Base-by-base conservation (phyloP, 148 eudicot species). In the Rhododendron mucronatum region DNA sequence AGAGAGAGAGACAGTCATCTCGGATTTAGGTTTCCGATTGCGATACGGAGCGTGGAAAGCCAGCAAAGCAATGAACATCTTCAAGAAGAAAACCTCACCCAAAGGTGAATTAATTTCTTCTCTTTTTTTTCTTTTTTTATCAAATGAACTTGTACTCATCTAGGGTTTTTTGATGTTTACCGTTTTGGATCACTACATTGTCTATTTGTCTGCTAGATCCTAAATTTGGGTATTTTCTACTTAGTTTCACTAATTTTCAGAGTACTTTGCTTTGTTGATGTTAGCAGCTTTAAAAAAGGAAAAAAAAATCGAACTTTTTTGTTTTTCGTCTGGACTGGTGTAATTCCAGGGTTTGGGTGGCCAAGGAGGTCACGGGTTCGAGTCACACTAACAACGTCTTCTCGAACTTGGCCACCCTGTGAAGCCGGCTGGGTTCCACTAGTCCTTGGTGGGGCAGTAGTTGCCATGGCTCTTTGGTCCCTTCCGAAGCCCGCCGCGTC, bases 51-150 rank as follows among this genome's bases (percentile, higher is more conserved):
- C 13, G n/a, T 76, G 12, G 81, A n/a, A 18, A 28, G 78, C 48
- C 59, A 11, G 1, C 20, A 71, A 41, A 80, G 33, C 83, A 7
- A 87, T 86, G 85, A 91, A 87, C 89, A 88, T 93, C 84, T 93
- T 93, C 92, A 89, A 79, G 93, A 93, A 93, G 91, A 93, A 93
- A 82, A 93, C 95, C 85, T 90, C 95, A 14, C 95, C 95, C 77
- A 93, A 93, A 93, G 95, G 95, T 93, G 30, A 85, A 9, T n/a
- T 28, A 1, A 44, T 23, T 65, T 50, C 0, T 16, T 81, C 26
- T 13, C 4, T 28, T 1, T 13, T 12, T 2, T 53, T 0, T 13
- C 73, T 53, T 5, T 4, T 33, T 30, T 71, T 1, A 30, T 30
- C 39, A 14, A n/a, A 63, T 67, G 33, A n/a, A 33, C 41, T 71